Percentiles rank a stretch among this genome's conserved stretches.
These are phyloP conservation scores for Gossypium schwendimanii DNA, from an alignment of 441 rosid genomes.

Conservation along the genomic window DNA sequence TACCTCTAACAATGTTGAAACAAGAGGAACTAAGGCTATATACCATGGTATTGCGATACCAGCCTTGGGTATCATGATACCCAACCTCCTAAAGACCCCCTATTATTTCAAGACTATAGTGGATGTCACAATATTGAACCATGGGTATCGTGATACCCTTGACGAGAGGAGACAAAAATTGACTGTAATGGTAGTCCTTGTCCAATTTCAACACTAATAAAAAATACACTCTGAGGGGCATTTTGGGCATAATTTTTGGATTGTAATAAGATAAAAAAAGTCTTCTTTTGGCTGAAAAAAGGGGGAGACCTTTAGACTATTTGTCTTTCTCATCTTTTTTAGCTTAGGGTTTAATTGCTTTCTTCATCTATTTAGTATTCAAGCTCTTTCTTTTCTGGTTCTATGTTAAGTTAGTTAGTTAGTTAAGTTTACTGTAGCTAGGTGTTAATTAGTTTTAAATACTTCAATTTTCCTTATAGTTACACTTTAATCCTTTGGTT, in stretches of 20 bases:
- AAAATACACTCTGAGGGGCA: background rate
- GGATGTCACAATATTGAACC: background rate
- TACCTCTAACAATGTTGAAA: background rate
- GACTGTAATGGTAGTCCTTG: background rate
- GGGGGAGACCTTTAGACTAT: background rate
- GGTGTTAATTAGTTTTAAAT: background rate
- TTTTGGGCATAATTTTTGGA: background rate
- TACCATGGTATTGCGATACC: background rate
- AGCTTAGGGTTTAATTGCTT: background rate
- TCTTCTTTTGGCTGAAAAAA: background rate
- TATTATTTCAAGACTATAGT: background rate
- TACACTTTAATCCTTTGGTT: background rate
- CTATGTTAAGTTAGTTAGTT: background rate
- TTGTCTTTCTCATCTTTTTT: background rate
- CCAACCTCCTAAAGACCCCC: background rate
- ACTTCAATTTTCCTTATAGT: background rate
- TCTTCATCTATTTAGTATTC: background rate
- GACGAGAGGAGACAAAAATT: background rate
- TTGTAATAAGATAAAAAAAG: background rate
- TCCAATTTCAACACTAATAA: background rate
- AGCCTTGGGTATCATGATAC: background rate
- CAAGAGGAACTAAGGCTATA: background rate
- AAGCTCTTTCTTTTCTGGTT: background rate
- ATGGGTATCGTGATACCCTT: background rate
- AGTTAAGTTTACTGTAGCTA: background rate